phyloP scores from a whole-genome alignment of 2,329 filamentous ascomycete genomes.

The Waltergamsia citrina region DNA sequence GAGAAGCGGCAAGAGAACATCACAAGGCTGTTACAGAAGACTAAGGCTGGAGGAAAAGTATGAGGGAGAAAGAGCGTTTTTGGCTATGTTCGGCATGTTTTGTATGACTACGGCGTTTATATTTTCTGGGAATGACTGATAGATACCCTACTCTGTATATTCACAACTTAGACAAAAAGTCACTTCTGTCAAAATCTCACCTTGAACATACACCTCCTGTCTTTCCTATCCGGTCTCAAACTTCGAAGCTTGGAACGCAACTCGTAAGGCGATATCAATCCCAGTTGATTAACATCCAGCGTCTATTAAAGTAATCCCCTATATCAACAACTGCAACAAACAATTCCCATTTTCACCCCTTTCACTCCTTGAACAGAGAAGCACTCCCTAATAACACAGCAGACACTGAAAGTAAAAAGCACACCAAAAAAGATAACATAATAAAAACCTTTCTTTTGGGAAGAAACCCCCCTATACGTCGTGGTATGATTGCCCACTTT shows the following conservation, averaged over 20 bases:
- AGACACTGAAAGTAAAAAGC: too few species aligned
- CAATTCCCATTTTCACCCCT: too few species aligned
- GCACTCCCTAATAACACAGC: too few species aligned
- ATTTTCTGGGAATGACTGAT: neutral
- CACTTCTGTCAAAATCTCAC: too few species aligned
- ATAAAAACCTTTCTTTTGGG: neutral
- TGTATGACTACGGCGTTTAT: neutral
- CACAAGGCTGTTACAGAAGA: neutral
- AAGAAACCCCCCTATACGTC: neutral
- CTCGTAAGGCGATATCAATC: too few species aligned
- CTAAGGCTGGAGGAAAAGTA: neutral
- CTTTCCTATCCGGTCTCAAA: too few species aligned
- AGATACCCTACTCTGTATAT: conserved; percentile 1
- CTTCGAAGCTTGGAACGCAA: too few species aligned
- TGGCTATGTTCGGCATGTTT: neutral
- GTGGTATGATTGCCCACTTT: too few species aligned
- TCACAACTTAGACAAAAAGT: neutral
- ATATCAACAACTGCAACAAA: neutral
- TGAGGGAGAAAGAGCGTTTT: neutral
- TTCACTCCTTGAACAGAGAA: too few species aligned
- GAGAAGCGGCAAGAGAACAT: conserved; percentile 10
- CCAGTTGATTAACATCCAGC: neutral
- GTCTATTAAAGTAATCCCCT: neutral
- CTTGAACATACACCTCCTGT: too few species aligned
- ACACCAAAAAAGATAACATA: too few species aligned